Base-by-base conservation (phyloP, 148 eudicot species). In the Salicornia ramosissima region DNA sequence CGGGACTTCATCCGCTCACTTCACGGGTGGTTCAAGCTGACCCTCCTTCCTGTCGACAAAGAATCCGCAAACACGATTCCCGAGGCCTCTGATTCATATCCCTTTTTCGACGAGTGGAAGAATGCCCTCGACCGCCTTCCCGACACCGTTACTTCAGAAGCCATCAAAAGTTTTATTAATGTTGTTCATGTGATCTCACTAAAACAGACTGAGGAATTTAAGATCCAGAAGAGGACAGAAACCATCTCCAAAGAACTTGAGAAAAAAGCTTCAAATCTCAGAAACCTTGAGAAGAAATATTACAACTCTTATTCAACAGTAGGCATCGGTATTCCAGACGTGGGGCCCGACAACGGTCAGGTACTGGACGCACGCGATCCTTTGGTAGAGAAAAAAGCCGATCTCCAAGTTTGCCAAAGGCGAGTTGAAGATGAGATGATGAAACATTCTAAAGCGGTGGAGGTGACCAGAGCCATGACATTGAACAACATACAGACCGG, bases 391-490 rank as follows among this genome's bases (percentile, higher is more conserved):
- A 93, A 93, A 69, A 93, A 86, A 69, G 53, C 77, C 0, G 96
- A 93, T 83, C 90, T 93, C 10, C 92, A 87, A 60, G 79, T 79
- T 52, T 84, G 89, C 82, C 87, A 83, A 74, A 86, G 96, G 75
- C 82, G 86, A 66, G 95, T 93, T 26, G 95, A 87, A 65, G 98
- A 93, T 6, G 96, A 93, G 79, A 85, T 87, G 90, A 64, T 83
- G 74, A 93, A 84, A 79, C 90, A 93, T 79, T 77, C 89, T 18
- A 93, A 88, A 79, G 92, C 96, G 9, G 95, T 90, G 29, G 98
- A 93, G 73, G 98, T 93, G 71, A 93, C 98, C 0, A 65, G 89
- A 75, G 96, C 95, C 16, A 88, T 93, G 98, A 93, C 97, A n/a
- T 55, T 93, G 76, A 93, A 88, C 76, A 93, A 93, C 74, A 75